Percentiles rank a stretch among this genome's conserved stretches.
Conservation (phyloP, 768 basidiomycete genomes). For the Suillus paluster region DNA sequence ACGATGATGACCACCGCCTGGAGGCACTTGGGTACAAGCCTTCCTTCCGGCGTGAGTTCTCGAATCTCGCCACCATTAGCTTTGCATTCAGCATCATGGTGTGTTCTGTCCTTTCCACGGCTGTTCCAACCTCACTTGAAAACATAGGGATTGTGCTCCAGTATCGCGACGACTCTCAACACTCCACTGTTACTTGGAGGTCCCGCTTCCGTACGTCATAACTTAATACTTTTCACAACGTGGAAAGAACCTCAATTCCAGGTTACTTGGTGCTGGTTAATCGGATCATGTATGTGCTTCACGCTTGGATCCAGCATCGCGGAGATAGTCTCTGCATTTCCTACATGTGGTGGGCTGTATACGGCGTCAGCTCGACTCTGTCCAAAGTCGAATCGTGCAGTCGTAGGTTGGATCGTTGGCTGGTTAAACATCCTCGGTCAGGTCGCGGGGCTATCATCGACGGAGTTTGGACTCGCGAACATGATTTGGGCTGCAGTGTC, state of each 20-base stretch:
- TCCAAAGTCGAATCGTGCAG: conserved; percentile 63
- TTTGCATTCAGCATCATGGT: conserved; percentile 84
- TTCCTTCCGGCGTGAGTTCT: conserved; percentile 85
- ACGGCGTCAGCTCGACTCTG: conserved; percentile 77
- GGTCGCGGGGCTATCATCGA: conserved; percentile 84
- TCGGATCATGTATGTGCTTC: conserved; percentile 74
- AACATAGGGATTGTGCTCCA: conserved; percentile 68
- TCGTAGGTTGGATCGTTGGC: conserved; percentile 79
- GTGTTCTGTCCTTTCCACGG: conserved; percentile 4
- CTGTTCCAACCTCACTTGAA: background rate
- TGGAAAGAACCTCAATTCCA: conserved; percentile 20
- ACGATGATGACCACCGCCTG: conserved; percentile 65
- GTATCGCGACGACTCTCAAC: conserved; percentile 79
- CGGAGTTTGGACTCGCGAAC: conserved; percentile 78
- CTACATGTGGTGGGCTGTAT: conserved; percentile 77
- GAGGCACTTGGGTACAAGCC: conserved; percentile 74
- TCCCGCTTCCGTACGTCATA: conserved; percentile 59
- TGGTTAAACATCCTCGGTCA: conserved; percentile 88
- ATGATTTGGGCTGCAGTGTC: conserved; percentile 81
- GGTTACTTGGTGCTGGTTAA: conserved; percentile 77
- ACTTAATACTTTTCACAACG: background rate
- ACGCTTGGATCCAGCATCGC: conserved; percentile 75
- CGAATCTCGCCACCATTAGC: conserved; percentile 76
- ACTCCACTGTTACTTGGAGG: conserved; percentile 72
- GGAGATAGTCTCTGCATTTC: conserved; percentile 77